Evolutionary conservation across 176 grass and related monocot species (phyloP).

Genomic region (Triticum timopheevii): DNA sequence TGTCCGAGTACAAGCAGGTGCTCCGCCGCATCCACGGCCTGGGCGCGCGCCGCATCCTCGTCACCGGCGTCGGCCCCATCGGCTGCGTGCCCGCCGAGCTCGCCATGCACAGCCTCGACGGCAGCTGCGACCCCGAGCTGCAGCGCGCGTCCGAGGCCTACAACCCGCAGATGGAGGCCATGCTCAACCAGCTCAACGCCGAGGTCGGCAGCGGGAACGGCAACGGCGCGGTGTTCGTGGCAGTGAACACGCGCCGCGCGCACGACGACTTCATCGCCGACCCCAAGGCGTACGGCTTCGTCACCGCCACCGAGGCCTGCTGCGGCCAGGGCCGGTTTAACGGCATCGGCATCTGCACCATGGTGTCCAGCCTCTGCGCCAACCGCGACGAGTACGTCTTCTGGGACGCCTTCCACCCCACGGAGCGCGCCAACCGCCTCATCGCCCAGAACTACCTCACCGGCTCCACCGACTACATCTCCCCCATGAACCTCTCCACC

Average conservation of each 20-base stretch:
- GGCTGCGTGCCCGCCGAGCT: constrained; percentile 91
- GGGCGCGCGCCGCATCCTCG: constrained; percentile 58
- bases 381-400: constrained; percentile 67
- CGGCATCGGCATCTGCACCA: constrained; percentile 78
- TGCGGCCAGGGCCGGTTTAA: constrained; percentile 84
- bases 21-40: constrained; percentile 52
- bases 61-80: constrained; percentile 77
- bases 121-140: constrained; percentile 79
- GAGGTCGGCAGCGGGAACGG: constrained; percentile 26
- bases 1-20: constrained; percentile 74
- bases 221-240: constrained; percentile 37
- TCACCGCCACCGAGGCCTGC: constrained; percentile 59
- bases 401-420: constrained; percentile 96
- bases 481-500: constrained; percentile 88
- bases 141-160: constrained; percentile 56
- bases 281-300: constrained; percentile 53
- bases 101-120: constrained; percentile 57
- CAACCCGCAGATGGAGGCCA: constrained; percentile 57
- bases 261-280: constrained; percentile 73
- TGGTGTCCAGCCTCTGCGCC: constrained; percentile 55
- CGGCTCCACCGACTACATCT: constrained; percentile 35
- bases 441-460: constrained; percentile 68
- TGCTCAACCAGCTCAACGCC: constrained; percentile 47
- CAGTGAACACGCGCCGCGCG: constrained; percentile 53
- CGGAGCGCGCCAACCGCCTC: constrained; percentile 73